phyloP scores from a whole-genome alignment of 768 basidiomycete species.

The Amyloporia xantha region DNA sequence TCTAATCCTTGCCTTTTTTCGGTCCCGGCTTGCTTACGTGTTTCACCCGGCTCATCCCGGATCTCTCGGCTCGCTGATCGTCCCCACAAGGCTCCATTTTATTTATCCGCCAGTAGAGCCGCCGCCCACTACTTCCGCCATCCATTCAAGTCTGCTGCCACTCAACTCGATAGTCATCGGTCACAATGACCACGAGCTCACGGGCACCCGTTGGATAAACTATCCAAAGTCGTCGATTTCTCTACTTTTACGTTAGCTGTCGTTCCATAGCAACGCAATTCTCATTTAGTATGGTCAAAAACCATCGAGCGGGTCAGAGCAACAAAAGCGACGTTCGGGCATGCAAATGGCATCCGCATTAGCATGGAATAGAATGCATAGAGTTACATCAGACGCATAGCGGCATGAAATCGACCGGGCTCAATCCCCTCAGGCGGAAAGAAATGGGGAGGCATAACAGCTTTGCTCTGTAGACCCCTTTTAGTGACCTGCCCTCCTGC shows the following conservation, averaged over 20 bases:
- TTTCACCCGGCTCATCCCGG: neutral
- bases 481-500: conserved; percentile 64
- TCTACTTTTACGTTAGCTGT: too few relatives aligned
- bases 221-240: too few relatives aligned
- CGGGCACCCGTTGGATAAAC: too few relatives aligned
- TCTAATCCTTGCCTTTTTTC: neutral
- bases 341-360: neutral
- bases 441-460: neutral
- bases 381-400: conserved; percentile 20
- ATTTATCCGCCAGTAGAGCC: too few relatives aligned
- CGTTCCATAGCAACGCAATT: neutral
- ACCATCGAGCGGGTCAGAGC: too few relatives aligned
- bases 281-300: too few relatives aligned
- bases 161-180: too few relatives aligned
- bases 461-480: conserved; percentile 8
- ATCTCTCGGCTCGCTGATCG: neutral
- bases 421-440: conserved; percentile 4
- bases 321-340: too few relatives aligned
- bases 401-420: conserved; percentile 16
- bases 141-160: too few relatives aligned
- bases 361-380: conserved; percentile 12
- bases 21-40: conserved; percentile 3
- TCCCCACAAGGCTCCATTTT: too few relatives aligned
- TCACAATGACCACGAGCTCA: too few relatives aligned
- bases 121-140: too few relatives aligned